A percentile compares a stretch with the other conserved stretches of the same genome.
Conservation (phyloP, 805 yeast genomes). For the Kazachstania kunashirensis region DNA sequence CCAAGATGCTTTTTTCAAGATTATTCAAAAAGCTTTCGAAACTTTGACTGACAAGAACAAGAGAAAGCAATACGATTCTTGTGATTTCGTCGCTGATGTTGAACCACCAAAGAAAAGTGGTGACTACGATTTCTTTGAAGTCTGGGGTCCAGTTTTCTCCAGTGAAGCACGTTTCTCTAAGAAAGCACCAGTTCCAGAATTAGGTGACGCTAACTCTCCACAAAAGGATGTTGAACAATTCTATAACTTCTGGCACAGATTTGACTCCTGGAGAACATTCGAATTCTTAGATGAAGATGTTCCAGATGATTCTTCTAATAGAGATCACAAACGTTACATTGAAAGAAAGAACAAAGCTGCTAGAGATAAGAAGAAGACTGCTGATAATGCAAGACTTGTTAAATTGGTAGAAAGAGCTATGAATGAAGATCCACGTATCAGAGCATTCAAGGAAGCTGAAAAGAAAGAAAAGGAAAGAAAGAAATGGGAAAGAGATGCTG, state of each 20-base stretch:
- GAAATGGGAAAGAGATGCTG: slow-evolving; percentile 98
- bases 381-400: slow-evolving; percentile 83
- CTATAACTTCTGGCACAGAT: slow-evolving; percentile 85
- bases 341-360: slow-evolving; percentile 96
- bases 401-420: slow-evolving; percentile 83
- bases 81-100: slow-evolving; percentile 82
- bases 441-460: slow-evolving; percentile 84
- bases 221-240: slow-evolving; percentile 79
- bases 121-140: slow-evolving; percentile 75
- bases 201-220: slow-evolving; percentile 59
- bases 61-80: slow-evolving; percentile 92
- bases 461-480: slow-evolving; percentile 87
- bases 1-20: slow-evolving; percentile 94
- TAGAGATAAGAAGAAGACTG: slow-evolving; percentile 95
- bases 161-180: slow-evolving; percentile 88
- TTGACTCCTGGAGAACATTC: slow-evolving; percentile 96
- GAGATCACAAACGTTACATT: slow-evolving; percentile 97
- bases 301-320: slow-evolving; percentile 97
- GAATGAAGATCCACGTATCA: slow-evolving; percentile 90
- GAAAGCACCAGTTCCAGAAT: slow-evolving; percentile 75
- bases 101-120: slow-evolving; percentile 67
- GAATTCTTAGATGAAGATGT: slow-evolving; percentile 98
- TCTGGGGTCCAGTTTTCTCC: slow-evolving; percentile 87
- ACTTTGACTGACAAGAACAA: slow-evolving; percentile 73
- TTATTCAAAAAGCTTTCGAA: slow-evolving; percentile 95